Evolutionary conservation across 1,139 yeast genomes (phyloP).

Genomic region (Starmera stellimalicola): DNA sequence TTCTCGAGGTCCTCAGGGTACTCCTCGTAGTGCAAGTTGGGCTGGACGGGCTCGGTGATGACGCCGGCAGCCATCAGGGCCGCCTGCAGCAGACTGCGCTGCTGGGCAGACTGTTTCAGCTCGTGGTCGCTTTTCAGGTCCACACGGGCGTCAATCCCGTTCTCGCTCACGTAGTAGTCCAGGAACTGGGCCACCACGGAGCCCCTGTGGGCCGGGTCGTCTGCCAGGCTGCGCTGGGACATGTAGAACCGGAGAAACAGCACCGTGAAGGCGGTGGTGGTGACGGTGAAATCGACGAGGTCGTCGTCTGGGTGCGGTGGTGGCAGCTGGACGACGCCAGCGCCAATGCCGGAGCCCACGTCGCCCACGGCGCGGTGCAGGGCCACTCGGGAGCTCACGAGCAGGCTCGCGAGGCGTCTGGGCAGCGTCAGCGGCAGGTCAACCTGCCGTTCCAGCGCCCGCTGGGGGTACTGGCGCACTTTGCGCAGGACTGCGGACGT

Average conservation of each 20-base stretch:
- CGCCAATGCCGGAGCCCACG: not conserved
- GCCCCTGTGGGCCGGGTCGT: slow-evolving; percentile 6
- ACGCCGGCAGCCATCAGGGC: slow-evolving; percentile 10
- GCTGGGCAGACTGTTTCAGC: slow-evolving; percentile 6
- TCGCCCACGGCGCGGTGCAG: not conserved
- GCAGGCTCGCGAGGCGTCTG: slow-evolving; percentile 10
- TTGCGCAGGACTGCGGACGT: slow-evolving; percentile 13
- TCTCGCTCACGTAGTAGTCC: not conserved
- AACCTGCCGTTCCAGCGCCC: slow-evolving; percentile 17
- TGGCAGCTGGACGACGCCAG: not conserved
- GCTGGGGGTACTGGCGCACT: slow-evolving; percentile 17
- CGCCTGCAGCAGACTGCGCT: slow-evolving; percentile 14
- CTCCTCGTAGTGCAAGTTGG: slow-evolving; percentile 9
- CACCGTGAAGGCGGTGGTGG: slow-evolving; percentile 11
- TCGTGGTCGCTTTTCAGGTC: slow-evolving; percentile 8
- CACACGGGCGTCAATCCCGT: not conserved
- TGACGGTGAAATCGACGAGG: slow-evolving; percentile 16
- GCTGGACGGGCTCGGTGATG: slow-evolving; percentile 9
- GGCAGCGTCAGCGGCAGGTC: slow-evolving; percentile 9
- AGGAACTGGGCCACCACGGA: slow-evolving; percentile 5
- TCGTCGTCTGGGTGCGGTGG: slow-evolving; percentile 2
- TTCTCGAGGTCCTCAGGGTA: slow-evolving; percentile 1
- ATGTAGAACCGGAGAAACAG: slow-evolving; percentile 9
- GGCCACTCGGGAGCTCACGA: too few relatives aligned
- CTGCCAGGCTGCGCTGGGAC: slow-evolving; percentile 2